Percentiles rank a stretch among this genome's conserved stretches.
Evolutionary conservation across 495 filamentous ascomycete species (phyloP).

Genomic region (Penicillium goetzii): DNA sequence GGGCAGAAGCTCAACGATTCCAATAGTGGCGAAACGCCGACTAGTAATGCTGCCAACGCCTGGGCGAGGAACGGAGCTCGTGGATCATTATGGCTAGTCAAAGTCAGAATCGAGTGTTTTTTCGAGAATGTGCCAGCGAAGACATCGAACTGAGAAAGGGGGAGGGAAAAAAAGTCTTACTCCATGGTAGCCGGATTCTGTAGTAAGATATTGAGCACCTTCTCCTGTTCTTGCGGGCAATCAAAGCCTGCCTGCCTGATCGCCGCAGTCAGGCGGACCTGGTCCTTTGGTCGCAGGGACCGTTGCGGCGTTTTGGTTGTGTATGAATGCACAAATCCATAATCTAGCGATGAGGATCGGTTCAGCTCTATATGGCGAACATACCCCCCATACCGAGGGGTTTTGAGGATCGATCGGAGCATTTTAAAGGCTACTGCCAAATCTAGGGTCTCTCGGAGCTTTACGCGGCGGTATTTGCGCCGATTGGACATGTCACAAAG

Average conservation of each 20-base stretch:
- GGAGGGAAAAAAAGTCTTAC: neutral
- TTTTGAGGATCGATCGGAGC: slow-evolving; percentile 4
- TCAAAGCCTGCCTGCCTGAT: neutral
- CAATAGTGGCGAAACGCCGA: neutral
- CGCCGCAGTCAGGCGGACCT: neutral
- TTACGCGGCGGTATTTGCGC: neutral
- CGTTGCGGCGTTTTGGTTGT: neutral
- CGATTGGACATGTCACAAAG: slow-evolving; percentile 4
- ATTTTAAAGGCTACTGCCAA: neutral
- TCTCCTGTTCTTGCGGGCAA: neutral
- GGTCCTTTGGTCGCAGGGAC: neutral
- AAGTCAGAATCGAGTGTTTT: neutral
- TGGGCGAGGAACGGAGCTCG: neutral
- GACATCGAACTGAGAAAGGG: neutral
- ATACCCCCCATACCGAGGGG: neutral
- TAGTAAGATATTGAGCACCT: slow-evolving; percentile 1
- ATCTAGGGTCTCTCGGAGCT: neutral
- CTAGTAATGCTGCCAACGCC: neutral
- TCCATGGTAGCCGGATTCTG: slow-evolving; percentile 2
- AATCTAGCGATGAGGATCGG: neutral
- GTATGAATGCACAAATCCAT: neutral
- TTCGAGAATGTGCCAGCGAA: neutral
- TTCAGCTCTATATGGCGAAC: slow-evolving; percentile 2
- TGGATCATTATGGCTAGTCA: neutral
- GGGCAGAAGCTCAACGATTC: neutral